These are phyloP conservation scores for Fusarium poae DNA, from an alignment of 2,329 filamentous ascomycete genomes.

Conservation along the genomic window DNA sequence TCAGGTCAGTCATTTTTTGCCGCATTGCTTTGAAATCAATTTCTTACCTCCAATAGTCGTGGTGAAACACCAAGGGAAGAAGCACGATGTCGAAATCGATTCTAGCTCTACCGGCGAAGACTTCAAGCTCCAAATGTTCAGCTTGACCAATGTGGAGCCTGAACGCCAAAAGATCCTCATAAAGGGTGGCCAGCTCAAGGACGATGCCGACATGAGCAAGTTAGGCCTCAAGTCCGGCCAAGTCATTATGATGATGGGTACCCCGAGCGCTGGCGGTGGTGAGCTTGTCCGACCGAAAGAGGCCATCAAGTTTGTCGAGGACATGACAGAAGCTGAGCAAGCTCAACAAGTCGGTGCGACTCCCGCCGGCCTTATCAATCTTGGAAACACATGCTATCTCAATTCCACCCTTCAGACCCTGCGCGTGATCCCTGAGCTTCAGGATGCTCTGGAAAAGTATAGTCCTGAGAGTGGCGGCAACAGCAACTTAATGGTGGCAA, in stretches of 20 bases:
- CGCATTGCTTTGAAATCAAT: background rate
- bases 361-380: slow-evolving; percentile 88
- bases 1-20: slow-evolving; percentile 59
- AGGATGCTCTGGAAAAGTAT: slow-evolving; percentile 78
- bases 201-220: slow-evolving; percentile 88
- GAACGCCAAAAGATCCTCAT: slow-evolving; percentile 96
- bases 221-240: slow-evolving; percentile 89
- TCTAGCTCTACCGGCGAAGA: slow-evolving; percentile 86
- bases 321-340: slow-evolving; percentile 95
- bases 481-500: slow-evolving; percentile 59
- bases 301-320: slow-evolving; percentile 89
- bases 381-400: slow-evolving; percentile 98
- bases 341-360: slow-evolving; percentile 86
- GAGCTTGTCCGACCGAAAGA: slow-evolving; percentile 80
- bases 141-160: slow-evolving; percentile 94
- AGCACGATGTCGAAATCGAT: slow-evolving; percentile 94
- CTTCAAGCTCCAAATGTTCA: slow-evolving; percentile 96
- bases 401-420: slow-evolving; percentile 97
- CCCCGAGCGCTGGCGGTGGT: slow-evolving; percentile 75
- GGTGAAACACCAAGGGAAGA: slow-evolving; percentile 95
- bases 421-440: slow-evolving; percentile 89
- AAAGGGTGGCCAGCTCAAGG: slow-evolving; percentile 94
- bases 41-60: slow-evolving; percentile 70
- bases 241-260: slow-evolving; percentile 96
- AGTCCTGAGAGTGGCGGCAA: slow-evolving; percentile 47